Percentiles rank a stretch among this genome's conserved stretches.
phyloP scores from a whole-genome alignment of 169 alveolate species.

The Cryptosporidium ryanae region DNA sequence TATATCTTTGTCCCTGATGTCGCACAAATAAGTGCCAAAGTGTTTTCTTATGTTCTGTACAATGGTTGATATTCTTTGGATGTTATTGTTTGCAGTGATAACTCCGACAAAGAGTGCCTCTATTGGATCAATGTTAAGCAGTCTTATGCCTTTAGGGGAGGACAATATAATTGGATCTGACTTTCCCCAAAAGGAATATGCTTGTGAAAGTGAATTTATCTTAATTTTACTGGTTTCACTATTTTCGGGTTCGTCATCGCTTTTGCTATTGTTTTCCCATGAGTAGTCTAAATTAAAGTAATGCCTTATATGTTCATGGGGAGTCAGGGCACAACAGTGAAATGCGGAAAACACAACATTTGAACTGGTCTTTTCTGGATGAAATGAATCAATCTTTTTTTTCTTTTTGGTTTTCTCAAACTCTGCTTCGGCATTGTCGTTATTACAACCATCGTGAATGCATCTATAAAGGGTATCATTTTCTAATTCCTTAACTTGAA shows the following conservation, averaged over 20 bases:
- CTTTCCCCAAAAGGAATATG: conserved; percentile 43
- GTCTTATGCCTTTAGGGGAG: conserved; percentile 55
- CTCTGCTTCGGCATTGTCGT: background rate
- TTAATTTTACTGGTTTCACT: background rate
- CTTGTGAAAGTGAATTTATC: conserved; percentile 13
- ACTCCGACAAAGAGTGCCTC: conserved; percentile 69
- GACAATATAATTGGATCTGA: conserved; percentile 23
- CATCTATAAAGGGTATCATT: conserved; percentile 59
- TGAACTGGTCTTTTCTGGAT: background rate
- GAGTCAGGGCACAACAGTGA: conserved; percentile 57
- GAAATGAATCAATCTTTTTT: background rate
- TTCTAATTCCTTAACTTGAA: conserved; percentile 48
- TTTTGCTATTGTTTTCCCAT: conserved; percentile 26
- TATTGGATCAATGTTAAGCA: conserved; percentile 65
- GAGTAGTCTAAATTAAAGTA: conserved; percentile 34
- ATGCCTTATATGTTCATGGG: conserved; percentile 54
- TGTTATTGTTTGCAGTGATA: conserved; percentile 65
- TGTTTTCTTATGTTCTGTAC: conserved; percentile 24
- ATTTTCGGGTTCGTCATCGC: background rate
- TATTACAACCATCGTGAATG: conserved; percentile 24
- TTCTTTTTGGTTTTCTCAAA: conserved; percentile 47
- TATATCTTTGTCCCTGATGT: conserved; percentile 8
- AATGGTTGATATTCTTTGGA: conserved; percentile 45
- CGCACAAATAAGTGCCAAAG: conserved; percentile 42
- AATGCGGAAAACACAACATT: background rate